These are phyloP conservation scores for Codiaeum variegatum DNA, from an alignment of 441 rosid species.

Conservation along the genomic window DNA sequence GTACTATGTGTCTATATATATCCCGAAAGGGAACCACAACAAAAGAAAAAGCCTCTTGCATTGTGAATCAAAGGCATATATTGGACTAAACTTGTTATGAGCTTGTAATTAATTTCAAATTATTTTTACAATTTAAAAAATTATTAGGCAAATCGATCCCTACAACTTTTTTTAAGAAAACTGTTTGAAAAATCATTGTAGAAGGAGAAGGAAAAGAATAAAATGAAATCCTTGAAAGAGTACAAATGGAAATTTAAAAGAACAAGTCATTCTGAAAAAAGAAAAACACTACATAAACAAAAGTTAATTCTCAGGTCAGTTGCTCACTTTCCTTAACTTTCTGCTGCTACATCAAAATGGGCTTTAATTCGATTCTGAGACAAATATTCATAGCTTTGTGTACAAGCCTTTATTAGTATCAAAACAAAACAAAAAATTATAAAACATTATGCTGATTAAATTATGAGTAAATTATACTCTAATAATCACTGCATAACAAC, in stretches of 20 bases:
- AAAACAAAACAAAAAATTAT: too few relatives aligned
- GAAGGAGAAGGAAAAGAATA: conserved; percentile 18
- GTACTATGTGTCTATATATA: too few relatives aligned
- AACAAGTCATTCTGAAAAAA: conserved; percentile 19
- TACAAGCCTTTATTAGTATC: conserved; percentile 8
- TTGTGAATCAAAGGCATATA: too few relatives aligned
- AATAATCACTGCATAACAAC: too few relatives aligned
- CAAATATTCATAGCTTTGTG: conserved; percentile 1
- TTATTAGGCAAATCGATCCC: too few relatives aligned
- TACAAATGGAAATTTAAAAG: conserved; percentile 4
- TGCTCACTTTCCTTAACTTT: conserved; percentile 13
- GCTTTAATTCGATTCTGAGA: neutral
- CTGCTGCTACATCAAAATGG: neutral
- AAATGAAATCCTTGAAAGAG: conserved; percentile 10
- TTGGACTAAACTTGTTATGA: too few relatives aligned
- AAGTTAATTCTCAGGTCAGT: neutral
- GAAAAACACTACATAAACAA: neutral
- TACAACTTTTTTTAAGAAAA: too few relatives aligned
- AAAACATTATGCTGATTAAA: neutral
- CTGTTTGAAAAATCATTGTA: too few relatives aligned
- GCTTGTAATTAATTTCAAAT: too few relatives aligned
- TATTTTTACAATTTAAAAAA: too few relatives aligned
- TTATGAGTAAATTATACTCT: neutral
- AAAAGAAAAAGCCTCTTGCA: too few relatives aligned
- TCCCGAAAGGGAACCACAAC: too few relatives aligned